Evolutionary conservation across 768 basidiomycete genomes (phyloP), one percentile per base, ranked within the genome.

Genomic region (Lactarius tabidus): DNA sequence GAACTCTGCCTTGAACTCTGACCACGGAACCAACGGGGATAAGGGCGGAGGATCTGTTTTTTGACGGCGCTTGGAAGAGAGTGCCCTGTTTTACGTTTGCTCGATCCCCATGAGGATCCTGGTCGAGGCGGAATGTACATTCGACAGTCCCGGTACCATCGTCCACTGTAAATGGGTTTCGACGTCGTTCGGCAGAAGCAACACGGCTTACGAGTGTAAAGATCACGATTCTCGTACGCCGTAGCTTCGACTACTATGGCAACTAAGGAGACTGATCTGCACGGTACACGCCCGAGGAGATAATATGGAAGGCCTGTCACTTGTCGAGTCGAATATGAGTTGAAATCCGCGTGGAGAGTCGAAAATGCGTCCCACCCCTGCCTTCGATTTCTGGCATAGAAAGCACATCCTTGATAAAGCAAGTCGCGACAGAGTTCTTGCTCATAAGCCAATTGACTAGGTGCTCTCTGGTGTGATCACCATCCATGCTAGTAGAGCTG

Each of bases 81-180:
- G 35, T 6, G 26, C 1, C 20, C 31, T 17, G 38, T 2, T 31
- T 36, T 28, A 26, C 33, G 28, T 15, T 58, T 41, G 48, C 1
- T 33, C 38, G 38, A n/a, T 7, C 41, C 29, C 41, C 33, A 15
- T 51, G 58, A 15, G 29, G 38, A 33, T 43, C 39, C 39, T 62
- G 51, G 4, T 58, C 55, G 26, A 18, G 9, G 6, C 76, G 78
- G 71, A 84, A 81, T 3, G 77, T 71, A 70, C 90, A 92, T 54
- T 92, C 90, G 29, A 93, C 79, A 4, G 88, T 85, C 33, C 78
- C 85, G 1, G 89, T 88, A 6, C 90, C 89, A 69, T 93, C 91
- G 71, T 93, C 91, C 64, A 92, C 89, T 92, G 59, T 33, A 7
- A 23, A 56, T 17, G 55, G 67, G 57, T 17, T 53, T 20, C 4